phyloP scores from a whole-genome alignment of 2,329 filamentous ascomycete species.

The Cryphonectria naterciae region DNA sequence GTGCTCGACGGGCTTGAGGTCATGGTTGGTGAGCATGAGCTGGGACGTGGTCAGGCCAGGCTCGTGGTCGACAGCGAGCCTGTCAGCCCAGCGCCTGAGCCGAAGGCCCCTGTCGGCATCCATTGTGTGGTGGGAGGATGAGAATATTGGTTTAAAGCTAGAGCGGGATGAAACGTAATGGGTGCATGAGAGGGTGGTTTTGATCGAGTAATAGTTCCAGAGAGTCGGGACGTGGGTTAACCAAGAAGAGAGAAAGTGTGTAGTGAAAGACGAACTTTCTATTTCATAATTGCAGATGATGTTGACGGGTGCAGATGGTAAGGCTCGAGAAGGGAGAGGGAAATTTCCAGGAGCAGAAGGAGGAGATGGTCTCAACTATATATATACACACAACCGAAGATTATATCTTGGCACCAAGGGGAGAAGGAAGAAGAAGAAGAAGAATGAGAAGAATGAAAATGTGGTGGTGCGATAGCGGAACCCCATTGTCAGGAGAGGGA shows the following conservation, averaged over 20 bases:
- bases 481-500: not conserved
- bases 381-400: not conserved
- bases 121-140: slow-evolving; percentile 26
- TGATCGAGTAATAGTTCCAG: slow-evolving; percentile 20
- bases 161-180: not conserved
- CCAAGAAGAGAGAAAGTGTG: not conserved
- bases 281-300: not conserved
- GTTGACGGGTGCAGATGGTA: not conserved
- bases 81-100: slow-evolving; percentile 53
- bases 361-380: not conserved
- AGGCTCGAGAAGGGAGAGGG: not conserved
- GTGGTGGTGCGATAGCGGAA: slow-evolving; percentile 9
- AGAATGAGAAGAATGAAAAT: not conserved
- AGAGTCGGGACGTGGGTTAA: not conserved
- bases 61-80: slow-evolving; percentile 74
- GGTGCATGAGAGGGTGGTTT: slow-evolving; percentile 5
- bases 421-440: not conserved
- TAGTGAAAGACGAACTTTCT: not conserved
- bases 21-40: slow-evolving; percentile 85
- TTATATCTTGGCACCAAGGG: not conserved
- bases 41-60: slow-evolving; percentile 77
- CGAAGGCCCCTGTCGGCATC: slow-evolving; percentile 41
- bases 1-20: slow-evolving; percentile 80
- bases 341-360: not conserved
- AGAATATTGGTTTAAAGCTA: not conserved